Evolutionary conservation across 441 rosid species (phyloP), one percentile per base, ranked within the genome.

Genomic region (Adansonia gregorii): DNA sequence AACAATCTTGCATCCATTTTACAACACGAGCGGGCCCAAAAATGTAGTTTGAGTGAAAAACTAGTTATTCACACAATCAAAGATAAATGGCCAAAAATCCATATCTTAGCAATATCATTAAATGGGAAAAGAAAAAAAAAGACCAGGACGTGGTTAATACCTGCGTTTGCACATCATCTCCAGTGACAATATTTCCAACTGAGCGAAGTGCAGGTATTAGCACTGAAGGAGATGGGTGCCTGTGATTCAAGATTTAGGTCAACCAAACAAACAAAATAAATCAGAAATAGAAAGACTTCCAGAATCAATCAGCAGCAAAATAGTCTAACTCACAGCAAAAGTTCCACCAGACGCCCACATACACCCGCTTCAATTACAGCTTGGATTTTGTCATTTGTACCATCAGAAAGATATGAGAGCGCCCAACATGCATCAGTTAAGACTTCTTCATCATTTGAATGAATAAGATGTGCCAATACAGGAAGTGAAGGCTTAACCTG

Each of bases 351-450:
- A 73, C 94, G 88, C 27, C 89, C 89, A 72, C 92, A 92, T 51
- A 94, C 95, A 77, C 87, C 87, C 0, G 94, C 90, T 70, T 91
- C 90, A 43, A 94, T 89, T 35, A 93, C 97, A 83, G 94, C 85
- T 79, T 88, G 95, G 68, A 94, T 94, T 88, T 94, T 91, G 76
- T 94, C 98, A 83, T 90, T 94, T 51, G 94, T 87, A 59, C 98
- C 97, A 87, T 93, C 98, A 75, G 98, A 93, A 67, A 94, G 96
- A 82, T 92, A 94, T 0, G 98, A 94, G 20, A 92, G 91, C 6
- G 98, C 98, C 98, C 98, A 94, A 64, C 97, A 91, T 35, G 98
- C 92, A 90, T 94, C 97, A 48, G 97, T 93, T 85, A 94, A 81
- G 67, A 94, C 98, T 85, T 94, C 98, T 78, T 94, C 98, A 78